Evolutionary conservation across 495 filamentous ascomycete species (phyloP), one percentile per base, ranked within the genome.

Genomic region (Bacidia gigantensis): DNA sequence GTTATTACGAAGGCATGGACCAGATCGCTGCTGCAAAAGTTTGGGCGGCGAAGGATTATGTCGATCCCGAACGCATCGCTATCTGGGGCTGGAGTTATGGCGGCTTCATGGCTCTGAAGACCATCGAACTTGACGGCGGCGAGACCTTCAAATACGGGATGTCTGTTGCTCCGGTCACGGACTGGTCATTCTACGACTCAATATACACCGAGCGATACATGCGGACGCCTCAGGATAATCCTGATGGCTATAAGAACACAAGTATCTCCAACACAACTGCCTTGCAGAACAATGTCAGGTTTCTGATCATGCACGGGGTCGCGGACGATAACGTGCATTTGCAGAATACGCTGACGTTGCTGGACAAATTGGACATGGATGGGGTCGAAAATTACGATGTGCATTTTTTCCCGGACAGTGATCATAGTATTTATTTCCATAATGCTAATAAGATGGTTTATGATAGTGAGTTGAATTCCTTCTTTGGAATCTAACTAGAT

Each of bases 81-180:
- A 95, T 98, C 60, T 98, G 92, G 92, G 92, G 92, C 32, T 98
- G 92, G 92, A 92, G 85, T 56, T 98, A 89, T 62, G 92, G 92
- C 29, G 92, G 92, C 17, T 98, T 94, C 72, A 89, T 87, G 80
- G 87, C 92, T n/a, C 71, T 98, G 50, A 98, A 98, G 70, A 89
- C 87, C 2, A 76, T 98, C 1, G 92, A 98, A 68, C 74, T 80
- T 56, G 92, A 98, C 65, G 92, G 75, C 1, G 92, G 92, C 3
- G 60, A 78, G 58, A 97, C 89, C 0, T 98, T 97, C 69, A 79
- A 78, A 29, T 98, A 97, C 62, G 92, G 93, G 25, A 95, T 98
- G 87, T 88, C 92, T 11, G 92, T 98, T 22, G 93, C 93, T 2
- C 92, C 92, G 10, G 92, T 98, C 11, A 98, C 93, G 0, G 89